Base-by-base conservation (phyloP, 1,284 basidiomycete genomes). In the Marasmius fiardii region DNA sequence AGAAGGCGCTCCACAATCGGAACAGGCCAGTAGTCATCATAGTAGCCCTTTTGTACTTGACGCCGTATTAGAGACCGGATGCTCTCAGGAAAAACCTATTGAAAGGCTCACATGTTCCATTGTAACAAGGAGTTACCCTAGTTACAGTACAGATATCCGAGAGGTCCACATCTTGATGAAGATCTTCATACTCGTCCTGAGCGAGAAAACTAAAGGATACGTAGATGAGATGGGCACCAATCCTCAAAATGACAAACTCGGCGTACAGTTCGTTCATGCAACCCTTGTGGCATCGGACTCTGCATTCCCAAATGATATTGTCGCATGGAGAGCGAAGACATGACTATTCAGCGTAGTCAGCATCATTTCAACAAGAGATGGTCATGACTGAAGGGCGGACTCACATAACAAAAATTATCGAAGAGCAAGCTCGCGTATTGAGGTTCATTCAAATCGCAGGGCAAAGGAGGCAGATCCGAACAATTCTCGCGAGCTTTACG, bases 401-500 rank as follows among this genome's bases (percentile, higher is more conserved):
- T 26, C 26, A 49, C 47, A 28, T 28, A 11, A 7, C 47, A 49
- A 33, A 4, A 7, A 16, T 16, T 16, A n/a, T 49, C 47, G 26
- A 31, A 49, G 8, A 26, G 23, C 47, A 49, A 33, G 28, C 47
- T 48, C 1, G 55, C 55, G 43, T 49, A 57, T 43, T 57, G 51
- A 37, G 47, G 43, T 43, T 57, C 55, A 26, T 34, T 53, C 35
- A 57, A 20, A 44, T 53, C 51, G 7, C 4, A 4, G 8, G 55
- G 55, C 18, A 33, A 26, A 1, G 33, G 35, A 7, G 45, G 55
- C 8, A 56, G 31, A 3, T 34, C 55, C 24, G 51, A 26, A 23
- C 31, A 18, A 24, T 52, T 52, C 34, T 47, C 21, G 7, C 51
- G 43, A 41, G 51, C 51, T 5, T 21, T 23, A 8, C 47, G 23